Conservation (phyloP, 2,329 filamentous ascomycete genomes). For the Sporothrix variecibatus region DNA sequence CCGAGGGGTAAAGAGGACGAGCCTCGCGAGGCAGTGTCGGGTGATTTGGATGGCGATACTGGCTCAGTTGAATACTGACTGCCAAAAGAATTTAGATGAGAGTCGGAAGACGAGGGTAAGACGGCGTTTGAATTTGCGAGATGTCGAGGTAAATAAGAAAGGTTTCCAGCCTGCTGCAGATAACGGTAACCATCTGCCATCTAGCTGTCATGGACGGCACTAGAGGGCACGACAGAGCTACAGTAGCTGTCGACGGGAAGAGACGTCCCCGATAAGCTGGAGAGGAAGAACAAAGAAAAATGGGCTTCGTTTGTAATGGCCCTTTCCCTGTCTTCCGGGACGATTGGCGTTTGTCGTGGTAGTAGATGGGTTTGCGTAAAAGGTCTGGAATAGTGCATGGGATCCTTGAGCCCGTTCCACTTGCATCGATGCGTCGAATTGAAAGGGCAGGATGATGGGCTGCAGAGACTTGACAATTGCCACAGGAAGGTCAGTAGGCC, state of each 20-base stretch:
- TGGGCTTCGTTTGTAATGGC: background rate
- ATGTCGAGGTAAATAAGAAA: conserved; percentile 58
- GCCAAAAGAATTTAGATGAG: conserved; percentile 40
- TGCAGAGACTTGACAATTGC: background rate
- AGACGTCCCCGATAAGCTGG: background rate
- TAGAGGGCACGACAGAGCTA: background rate
- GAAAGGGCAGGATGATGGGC: background rate
- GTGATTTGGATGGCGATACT: conserved; percentile 35
- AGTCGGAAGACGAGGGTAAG: conserved; percentile 33
- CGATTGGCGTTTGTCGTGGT: conserved; percentile 4
- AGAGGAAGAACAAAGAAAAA: background rate
- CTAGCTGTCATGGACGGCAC: conserved; percentile 48
- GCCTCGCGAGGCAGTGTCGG: conserved; percentile 37
- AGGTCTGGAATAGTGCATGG: conserved; percentile 20
- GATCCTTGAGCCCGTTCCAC: conserved; percentile 27
- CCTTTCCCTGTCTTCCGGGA: background rate
- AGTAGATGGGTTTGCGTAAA: background rate
- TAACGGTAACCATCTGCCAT: conserved; percentile 71
- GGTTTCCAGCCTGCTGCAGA: conserved; percentile 59
- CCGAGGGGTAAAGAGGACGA: conserved; percentile 42
- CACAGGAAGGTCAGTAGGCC: conserved; percentile 22
- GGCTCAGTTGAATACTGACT: conserved; percentile 39
- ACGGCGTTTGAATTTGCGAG: conserved; percentile 46
- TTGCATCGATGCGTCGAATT: conserved; percentile 30
- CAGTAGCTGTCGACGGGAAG: background rate